phyloP scores from a whole-genome alignment of 2,329 filamentous ascomycete genomes.

The Teratosphaeria gauchensis region DNA sequence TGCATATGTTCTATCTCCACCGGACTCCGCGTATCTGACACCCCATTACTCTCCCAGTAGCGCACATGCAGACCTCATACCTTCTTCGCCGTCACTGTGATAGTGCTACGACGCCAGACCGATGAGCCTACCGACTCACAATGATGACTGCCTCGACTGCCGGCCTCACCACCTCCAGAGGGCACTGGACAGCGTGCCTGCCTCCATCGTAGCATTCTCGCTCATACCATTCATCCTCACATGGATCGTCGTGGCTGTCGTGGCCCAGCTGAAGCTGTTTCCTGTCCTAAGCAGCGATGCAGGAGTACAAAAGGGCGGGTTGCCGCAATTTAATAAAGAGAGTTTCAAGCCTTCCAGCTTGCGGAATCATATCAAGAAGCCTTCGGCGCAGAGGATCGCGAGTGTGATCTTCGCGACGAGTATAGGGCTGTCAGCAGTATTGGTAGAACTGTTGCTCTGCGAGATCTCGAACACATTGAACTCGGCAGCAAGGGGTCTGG shows the following conservation, averaged over 20 bases:
- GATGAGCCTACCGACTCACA: constrained; percentile 8
- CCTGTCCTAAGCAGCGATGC: constrained; percentile 54
- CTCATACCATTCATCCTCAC: constrained; percentile 60
- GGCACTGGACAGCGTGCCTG: constrained; percentile 34
- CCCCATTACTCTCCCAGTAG: background rate
- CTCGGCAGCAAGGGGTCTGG: constrained; percentile 55
- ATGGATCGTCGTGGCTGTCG: constrained; percentile 52
- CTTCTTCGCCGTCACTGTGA: background rate
- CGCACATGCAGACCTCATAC: background rate
- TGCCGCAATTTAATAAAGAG: constrained; percentile 46
- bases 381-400: constrained; percentile 30
- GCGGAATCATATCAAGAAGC: constrained; percentile 10
- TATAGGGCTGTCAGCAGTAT: constrained; percentile 64
- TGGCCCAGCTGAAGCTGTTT: constrained; percentile 61
- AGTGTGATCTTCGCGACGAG: constrained; percentile 62
- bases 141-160: constrained; percentile 47
- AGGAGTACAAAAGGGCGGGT: constrained; percentile 48
- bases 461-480: constrained; percentile 73
- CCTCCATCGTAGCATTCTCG: constrained; percentile 49
- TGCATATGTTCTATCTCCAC: background rate
- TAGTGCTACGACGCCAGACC: background rate
- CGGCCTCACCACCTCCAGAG: constrained; percentile 41
- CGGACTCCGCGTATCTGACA: background rate
- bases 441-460: constrained; percentile 72
- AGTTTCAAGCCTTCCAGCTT: constrained; percentile 29